Evolutionary conservation across 495 filamentous ascomycete genomes (phyloP), one percentile per base, ranked within the genome.

Genomic region (Penicillium cosmopolitanum): DNA sequence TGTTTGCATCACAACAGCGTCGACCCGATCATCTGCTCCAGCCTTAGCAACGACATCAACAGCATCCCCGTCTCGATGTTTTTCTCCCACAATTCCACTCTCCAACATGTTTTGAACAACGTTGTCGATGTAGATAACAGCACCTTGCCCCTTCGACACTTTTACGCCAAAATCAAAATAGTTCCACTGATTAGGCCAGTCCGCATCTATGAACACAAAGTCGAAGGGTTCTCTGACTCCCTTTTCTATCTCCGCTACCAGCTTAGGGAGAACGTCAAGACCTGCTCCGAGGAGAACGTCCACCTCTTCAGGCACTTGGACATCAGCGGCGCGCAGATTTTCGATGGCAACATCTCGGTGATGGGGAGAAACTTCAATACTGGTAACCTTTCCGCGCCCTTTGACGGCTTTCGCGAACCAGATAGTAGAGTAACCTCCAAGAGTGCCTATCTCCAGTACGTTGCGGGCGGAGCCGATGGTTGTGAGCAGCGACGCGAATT

Each of bases 151-250:
- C 43, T 70, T 72, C 10, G 77, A 78, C 69, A 73, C 63, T 18
- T 57, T 53, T 1, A 47, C 40, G 6, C 15, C 58, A n/a, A 33
- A 47, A 1, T 79, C 61, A 55, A 84, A 82, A 38, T 84, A 81
- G 42, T 73, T 66, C 65, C 66, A 77, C 56, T 82, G 76, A 53
- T 82, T 76, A n/a, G 61, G 65, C 70, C 73, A 78, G 33, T 76
- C 79, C 8, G 81, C 81, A 70, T 83, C 81, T 51, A 85, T 78
- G 38, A 84, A 84, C 1, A 80, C 64, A 53, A 84, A 77, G 46
- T 79, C 80, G 58, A 84, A 81, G 52, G 57, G 57, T 38, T 57
- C 60, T n/a, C 77, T 70, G 2, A 21, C 28, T 11, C 66, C 63
- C 8, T 16, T n/a, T 25, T 57, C 25, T 1, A 68, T 55, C 55